Evolutionary conservation across 495 filamentous ascomycete genomes (phyloP), one percentile per base, ranked within the genome.

Genomic region (Hypoxylon lenormandii): DNA sequence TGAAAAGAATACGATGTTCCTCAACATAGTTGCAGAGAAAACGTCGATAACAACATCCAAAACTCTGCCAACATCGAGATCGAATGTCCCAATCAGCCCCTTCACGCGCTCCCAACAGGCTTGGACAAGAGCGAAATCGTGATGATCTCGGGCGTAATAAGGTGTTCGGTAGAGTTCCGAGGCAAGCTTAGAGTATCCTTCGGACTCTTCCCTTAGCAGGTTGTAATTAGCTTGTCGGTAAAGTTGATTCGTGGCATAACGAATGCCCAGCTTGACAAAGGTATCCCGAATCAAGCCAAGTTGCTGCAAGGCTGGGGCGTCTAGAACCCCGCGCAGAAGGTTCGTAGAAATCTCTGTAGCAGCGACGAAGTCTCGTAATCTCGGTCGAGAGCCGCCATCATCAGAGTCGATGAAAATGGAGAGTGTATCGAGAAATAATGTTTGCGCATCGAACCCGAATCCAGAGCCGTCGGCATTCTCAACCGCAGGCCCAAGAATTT

Each of bases 161-260:
- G 87, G 90, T 0, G 91, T 92, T 5, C 91, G 93, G 72, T 94
- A 96, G 28, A 95, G 88, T 74, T 97, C 93, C 0, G 92, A 95
- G 8, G 93, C 81, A 16, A 97, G 84, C 77, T 97, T 97, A 8
- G 87, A 85, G 72, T 94, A 99, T 28, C 96, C 96, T 78, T 99
- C 96, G 0, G 92, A 91, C 78, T 99, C 96, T 81, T 99, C 96
- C 28, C 96, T 87, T 15, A 99, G 81, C 2, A 99, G 82, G 72
- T 99, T 99, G 81, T 97, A 97, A 74, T 96, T 97, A 0, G 93
- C 91, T 75, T 98, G 96, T 46, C 93, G 90, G 72, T 99, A 99
- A 2, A 98, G 86, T 15, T 94, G 79, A 70, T 95, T 93, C 6
- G 96, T 99, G 54, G 92, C 89, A 66, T 96, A 92, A 53, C 94